A percentile compares a stretch with the other conserved stretches of the same genome.
These are phyloP conservation scores for Cryptosporidium felis DNA, from an alignment of 169 alveolate species.

Conservation along the genomic window DNA sequence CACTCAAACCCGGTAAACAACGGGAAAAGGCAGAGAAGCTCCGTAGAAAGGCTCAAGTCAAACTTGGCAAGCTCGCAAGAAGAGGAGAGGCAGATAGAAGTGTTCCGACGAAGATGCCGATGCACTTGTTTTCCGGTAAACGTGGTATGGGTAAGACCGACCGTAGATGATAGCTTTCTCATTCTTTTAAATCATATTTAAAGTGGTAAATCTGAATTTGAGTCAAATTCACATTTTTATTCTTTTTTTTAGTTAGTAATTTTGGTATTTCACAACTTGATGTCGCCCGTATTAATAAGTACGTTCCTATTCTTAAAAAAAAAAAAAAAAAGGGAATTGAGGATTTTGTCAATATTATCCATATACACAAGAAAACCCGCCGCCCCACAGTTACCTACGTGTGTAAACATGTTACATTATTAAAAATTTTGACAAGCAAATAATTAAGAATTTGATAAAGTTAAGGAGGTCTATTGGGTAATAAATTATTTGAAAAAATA, in stretches of 20 bases:
- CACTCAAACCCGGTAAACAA: constrained; percentile 72
- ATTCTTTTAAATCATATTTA: not conserved
- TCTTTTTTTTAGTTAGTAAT: too few species aligned
- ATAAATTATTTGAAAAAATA: not conserved
- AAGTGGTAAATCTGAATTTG: too few species aligned
- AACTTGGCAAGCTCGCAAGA: constrained; percentile 75
- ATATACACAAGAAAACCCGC: constrained; percentile 31
- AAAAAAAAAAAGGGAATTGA: too few species aligned
- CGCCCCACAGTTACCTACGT: constrained; percentile 71
- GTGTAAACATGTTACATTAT: constrained; percentile 29
- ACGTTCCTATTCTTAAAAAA: too few species aligned
- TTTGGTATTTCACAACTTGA: too few species aligned
- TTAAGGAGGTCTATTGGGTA: not conserved
- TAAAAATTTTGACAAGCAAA: constrained; percentile 58
- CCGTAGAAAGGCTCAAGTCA: constrained; percentile 72
- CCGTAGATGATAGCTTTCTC: constrained; percentile 84
- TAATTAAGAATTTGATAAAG: not conserved
- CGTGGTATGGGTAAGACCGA: constrained; percentile 93
- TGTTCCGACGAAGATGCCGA: constrained; percentile 88
- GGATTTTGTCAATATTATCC: too few species aligned
- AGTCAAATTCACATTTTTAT: too few species aligned
- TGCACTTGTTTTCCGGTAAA: constrained; percentile 97
- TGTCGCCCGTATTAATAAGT: too few species aligned
- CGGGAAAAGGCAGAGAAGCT: constrained; percentile 72
- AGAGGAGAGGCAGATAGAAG: constrained; percentile 91